Percentiles rank a stretch among this genome's conserved stretches.
Conservation (phyloP, 139 green algal genomes). For the Chlorokybus atmophyticus region DNA sequence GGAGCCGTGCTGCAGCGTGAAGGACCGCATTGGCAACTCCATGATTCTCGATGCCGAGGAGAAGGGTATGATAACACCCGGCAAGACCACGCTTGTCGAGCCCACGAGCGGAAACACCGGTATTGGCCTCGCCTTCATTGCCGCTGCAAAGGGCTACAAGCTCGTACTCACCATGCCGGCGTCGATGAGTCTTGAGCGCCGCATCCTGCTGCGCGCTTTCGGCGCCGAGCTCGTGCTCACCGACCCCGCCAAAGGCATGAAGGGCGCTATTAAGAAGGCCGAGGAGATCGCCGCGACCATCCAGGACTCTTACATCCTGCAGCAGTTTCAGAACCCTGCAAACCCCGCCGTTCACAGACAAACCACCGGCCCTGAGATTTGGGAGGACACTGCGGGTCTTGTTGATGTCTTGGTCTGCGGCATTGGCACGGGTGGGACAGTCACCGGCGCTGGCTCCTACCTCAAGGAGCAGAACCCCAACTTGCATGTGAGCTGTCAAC, state of each 20-base stretch:
- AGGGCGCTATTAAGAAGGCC: constrained; percentile 80
- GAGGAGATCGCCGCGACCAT: constrained; percentile 70
- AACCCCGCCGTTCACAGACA: constrained; percentile 80
- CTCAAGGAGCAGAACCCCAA: constrained; percentile 84
- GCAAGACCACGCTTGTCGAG: constrained; percentile 91
- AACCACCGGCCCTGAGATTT: constrained; percentile 91
- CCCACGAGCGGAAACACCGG: constrained; percentile 92
- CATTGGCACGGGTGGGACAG: constrained; percentile 93
- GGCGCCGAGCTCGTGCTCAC: constrained; percentile 45
- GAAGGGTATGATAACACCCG: constrained; percentile 65
- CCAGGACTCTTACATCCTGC: constrained; percentile 71
- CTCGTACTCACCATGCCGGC: constrained; percentile 95
- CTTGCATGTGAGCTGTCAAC: no score
- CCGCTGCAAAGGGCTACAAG: constrained; percentile 87
- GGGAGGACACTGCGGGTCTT: constrained; percentile 67
- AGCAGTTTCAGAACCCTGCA: constrained; percentile 97
- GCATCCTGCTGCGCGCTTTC: constrained; percentile 76
- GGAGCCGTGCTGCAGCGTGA: constrained; percentile 65
- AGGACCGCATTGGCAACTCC: constrained; percentile 70
- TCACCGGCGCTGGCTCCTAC: constrained; percentile 79
- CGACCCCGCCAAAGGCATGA: constrained; percentile 60
- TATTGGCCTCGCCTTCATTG: constrained; percentile 91
- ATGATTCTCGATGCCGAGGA: constrained; percentile 89
- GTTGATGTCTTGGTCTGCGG: constrained; percentile 77
- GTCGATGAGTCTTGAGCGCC: constrained; percentile 89